Base-by-base conservation (phyloP, 768 basidiomycete genomes). In the Gloeopeniophorella convolvens region DNA sequence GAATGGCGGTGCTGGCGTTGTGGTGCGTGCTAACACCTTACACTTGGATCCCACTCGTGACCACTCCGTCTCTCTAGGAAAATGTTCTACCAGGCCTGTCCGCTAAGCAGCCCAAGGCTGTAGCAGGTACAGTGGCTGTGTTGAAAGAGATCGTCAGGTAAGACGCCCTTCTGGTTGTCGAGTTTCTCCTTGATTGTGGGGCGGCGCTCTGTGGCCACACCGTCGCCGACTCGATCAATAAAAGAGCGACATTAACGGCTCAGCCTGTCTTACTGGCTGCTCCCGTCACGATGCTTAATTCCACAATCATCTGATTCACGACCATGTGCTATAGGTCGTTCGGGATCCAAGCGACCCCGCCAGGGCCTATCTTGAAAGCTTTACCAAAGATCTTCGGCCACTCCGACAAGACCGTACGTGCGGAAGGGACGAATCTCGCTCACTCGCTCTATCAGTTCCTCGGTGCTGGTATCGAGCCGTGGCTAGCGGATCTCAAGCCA, bases 361-460 rank as follows among this genome's bases (percentile, higher is more conserved):
- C 86, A 5, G 78, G 87, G 31, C 82, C 85, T 11, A 72, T 97
- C n/a, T 74, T 98, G 48, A 94, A 94, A 63, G 67, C 77, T 5
- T 68, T 99, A 18, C 88, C 94, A 30, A 95, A 93, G 71, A 90
- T 98, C 42, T 99, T 98, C 50, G 81, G 82, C 3, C 96, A 99
- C 62, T 83, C 81, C 13, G 96, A 99, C 68, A 98, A 98, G 70
- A 85, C 80, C 23, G 96, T 99, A 45, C 87, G 96, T 52, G 81
- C 89, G 1, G 96, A 99, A 69, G 96, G 95, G 28, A 80, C 80
- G 0, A 72, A 75, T 24, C 80, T 99, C 16, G 74, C 81, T 0
- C 82, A 85, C 59, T 69, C 71, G 0, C 67, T 98, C 6, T 95
- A 98, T 71, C 84, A 88, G 51, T 92, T 82, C 64, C 82, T 98